phyloP scores from a whole-genome alignment of 305 asterid species.

The Euphrasia arctica region DNA sequence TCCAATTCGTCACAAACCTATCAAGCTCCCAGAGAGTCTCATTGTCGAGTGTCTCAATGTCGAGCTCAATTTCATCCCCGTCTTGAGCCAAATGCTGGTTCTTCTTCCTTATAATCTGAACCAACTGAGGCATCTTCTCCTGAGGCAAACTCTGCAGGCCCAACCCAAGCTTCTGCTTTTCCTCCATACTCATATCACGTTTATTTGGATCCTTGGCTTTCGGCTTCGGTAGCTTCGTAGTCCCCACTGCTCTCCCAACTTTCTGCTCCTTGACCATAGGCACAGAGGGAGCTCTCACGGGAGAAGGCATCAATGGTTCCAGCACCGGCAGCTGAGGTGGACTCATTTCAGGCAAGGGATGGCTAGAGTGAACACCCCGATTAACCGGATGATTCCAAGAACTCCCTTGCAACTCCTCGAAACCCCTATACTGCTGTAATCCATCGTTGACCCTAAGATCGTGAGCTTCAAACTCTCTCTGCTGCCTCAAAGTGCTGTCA shows the following conservation, averaged over 20 bases:
- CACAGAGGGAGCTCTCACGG: constrained; percentile 46
- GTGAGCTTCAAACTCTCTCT: constrained; percentile 31
- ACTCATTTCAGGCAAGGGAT: constrained; percentile 32
- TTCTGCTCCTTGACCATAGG: constrained; percentile 42
- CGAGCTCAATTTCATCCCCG: constrained; percentile 98
- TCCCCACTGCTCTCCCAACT: constrained; percentile 30
- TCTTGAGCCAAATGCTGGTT: constrained; percentile 87
- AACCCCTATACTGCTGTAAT: constrained; percentile 21
- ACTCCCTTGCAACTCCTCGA: constrained; percentile 78
- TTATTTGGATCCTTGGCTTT: constrained; percentile 85
- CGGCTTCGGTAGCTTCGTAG: constrained; percentile 77
- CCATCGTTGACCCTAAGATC: constrained; percentile 29
- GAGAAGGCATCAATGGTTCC: constrained; percentile 46
- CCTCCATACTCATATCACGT: constrained; percentile 93
- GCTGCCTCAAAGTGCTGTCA: constrained; percentile 17
- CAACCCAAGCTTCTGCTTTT: constrained; percentile 87
- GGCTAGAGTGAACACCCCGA: constrained; percentile 45
- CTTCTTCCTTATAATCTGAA: constrained; percentile 81
- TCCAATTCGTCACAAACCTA: constrained; percentile 95
- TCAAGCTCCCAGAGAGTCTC: constrained; percentile 99
- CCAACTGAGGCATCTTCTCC: constrained; percentile 93
- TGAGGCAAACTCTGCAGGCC: constrained; percentile 93
- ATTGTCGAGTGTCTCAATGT: constrained; percentile 87
- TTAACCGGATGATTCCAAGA: constrained; percentile 48
- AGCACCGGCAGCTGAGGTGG: constrained; percentile 26